Base-by-base conservation (phyloP, 2,329 filamentous ascomycete species). In the Diplodia mutila region DNA sequence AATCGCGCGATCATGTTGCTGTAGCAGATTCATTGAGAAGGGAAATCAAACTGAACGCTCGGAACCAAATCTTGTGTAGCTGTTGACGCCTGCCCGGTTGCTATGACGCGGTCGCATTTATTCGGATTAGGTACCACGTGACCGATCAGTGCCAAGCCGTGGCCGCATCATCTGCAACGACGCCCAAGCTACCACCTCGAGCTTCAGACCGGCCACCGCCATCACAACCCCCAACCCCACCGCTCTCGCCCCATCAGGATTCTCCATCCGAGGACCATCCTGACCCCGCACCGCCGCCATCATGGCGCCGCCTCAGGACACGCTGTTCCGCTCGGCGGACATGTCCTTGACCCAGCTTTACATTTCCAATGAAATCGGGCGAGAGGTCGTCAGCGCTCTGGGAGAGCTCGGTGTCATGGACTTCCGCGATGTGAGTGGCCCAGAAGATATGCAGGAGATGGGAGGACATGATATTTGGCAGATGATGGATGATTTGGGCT, bases 321-420 rank as follows among this genome's bases (percentile, higher is more conserved):
- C 94, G 82, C 92, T 97, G 85, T 98, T 99, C 90, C 94, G 96
- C 87, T 99, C 95, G 80, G 92, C 93, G 92, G 92, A 97, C 82
- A 99, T 99, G 95, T 97, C 93, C 87, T 91, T 99, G 90, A 97
- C 97, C 77, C 95, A 99, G 89, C 91, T 99, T 77, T 99, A 98
- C 83, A 96, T 99, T 76, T 93, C 95, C 77, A 98, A 97, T 80
- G 95, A 99, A 86, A 98, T 99, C 74, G 94, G 95, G 75, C 90
- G 95, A 78, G 96, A 99, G 84, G 94, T 97, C 75, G 94, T 98
- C 71, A 97, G 94, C 78, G 94, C 94, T 67, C 85, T 99, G 72
- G 95, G 95, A 78, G 95, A 99, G 86, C 88, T 99, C 76, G 95
- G 95, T 68, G 87, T 95, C 76, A 94, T 98, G 80, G 94, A 98